Conservation (phyloP, 2,329 filamentous ascomycete genomes). For the Ascochyta fabae region DNA sequence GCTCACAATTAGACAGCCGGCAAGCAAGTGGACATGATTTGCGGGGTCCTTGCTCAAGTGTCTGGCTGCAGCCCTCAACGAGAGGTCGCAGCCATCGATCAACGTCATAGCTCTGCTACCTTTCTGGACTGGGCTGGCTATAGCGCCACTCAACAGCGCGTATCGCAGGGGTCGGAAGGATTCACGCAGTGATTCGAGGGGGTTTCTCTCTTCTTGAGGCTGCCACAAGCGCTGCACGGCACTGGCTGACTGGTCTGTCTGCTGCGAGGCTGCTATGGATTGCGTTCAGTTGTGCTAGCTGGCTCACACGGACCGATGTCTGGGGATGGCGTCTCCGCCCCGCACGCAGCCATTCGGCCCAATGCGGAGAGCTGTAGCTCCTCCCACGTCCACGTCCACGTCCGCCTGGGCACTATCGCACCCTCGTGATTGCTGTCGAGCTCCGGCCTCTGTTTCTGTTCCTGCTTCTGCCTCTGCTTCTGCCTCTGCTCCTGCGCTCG, state of each 20-base stretch:
- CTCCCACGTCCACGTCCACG: slow-evolving; percentile 16
- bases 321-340: slow-evolving; percentile 10
- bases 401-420: slow-evolving; percentile 7
- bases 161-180: slow-evolving; percentile 22
- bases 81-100: slow-evolving; percentile 34
- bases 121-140: slow-evolving; percentile 17
- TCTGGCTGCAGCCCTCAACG: slow-evolving; percentile 41
- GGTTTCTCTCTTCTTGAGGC: slow-evolving; percentile 1
- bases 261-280: slow-evolving; percentile 8
- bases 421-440: slow-evolving; percentile 17
- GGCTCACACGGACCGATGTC: slow-evolving; percentile 10
- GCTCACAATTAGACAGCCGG: slow-evolving; percentile 15
- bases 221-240: slow-evolving; percentile 1
- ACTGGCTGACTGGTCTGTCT: slow-evolving; percentile 1
- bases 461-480: too few species aligned
- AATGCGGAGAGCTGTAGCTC: slow-evolving; percentile 35
- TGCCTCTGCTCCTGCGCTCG: slow-evolving; percentile 10
- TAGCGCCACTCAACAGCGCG: slow-evolving; percentile 30
- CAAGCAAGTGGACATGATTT: slow-evolving; percentile 31
- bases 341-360: slow-evolving; percentile 21
- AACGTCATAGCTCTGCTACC: slow-evolving; percentile 42
- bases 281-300: slow-evolving; percentile 4
- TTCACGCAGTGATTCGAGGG: slow-evolving; percentile 28
- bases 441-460: too few species aligned
- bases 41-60: slow-evolving; percentile 41